phyloP scores from a whole-genome alignment of 1,139 yeast species.

The Kodamaea arcana region DNA sequence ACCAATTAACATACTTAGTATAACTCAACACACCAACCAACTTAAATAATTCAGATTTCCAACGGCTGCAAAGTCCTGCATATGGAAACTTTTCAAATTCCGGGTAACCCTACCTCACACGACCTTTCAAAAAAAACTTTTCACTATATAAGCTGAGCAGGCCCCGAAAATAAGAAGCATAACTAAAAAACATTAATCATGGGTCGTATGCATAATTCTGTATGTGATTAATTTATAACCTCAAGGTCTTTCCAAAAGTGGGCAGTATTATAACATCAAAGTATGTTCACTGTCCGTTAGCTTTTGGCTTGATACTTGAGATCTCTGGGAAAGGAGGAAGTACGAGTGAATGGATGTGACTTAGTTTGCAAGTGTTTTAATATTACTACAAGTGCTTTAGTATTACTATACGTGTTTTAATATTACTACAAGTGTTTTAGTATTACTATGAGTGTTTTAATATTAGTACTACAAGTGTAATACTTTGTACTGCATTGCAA shows the following conservation, averaged over 20 bases:
- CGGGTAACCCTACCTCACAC: constrained; percentile 3
- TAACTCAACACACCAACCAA: too few relatives aligned
- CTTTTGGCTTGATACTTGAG: constrained; percentile 31
- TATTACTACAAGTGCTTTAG: too few relatives aligned
- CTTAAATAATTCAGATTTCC: too few relatives aligned
- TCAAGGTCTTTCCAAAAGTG: constrained; percentile 37
- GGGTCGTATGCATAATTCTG: constrained; percentile 82
- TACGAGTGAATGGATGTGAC: too few relatives aligned
- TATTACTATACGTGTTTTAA: too few relatives aligned
- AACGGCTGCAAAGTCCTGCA: too few relatives aligned
- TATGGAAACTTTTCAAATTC: background rate
- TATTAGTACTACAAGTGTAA: too few relatives aligned
- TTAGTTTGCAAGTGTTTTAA: too few relatives aligned
- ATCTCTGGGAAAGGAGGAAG: constrained; percentile 7
- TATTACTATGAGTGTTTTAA: too few relatives aligned
- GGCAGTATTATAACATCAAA: constrained; percentile 12
- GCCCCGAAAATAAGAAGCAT: constrained; percentile 10
- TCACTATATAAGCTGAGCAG: constrained; percentile 1
- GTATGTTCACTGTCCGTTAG: constrained; percentile 11
- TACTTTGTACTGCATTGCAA: too few relatives aligned
- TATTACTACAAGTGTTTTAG: too few relatives aligned
- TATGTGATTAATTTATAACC: constrained; percentile 40
- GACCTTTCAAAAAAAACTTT: background rate
- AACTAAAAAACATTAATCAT: constrained; percentile 48
- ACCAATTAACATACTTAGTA: too few relatives aligned